phyloP scores from a whole-genome alignment of 73 alveolate species.

The Breviolum minutum region DNA sequence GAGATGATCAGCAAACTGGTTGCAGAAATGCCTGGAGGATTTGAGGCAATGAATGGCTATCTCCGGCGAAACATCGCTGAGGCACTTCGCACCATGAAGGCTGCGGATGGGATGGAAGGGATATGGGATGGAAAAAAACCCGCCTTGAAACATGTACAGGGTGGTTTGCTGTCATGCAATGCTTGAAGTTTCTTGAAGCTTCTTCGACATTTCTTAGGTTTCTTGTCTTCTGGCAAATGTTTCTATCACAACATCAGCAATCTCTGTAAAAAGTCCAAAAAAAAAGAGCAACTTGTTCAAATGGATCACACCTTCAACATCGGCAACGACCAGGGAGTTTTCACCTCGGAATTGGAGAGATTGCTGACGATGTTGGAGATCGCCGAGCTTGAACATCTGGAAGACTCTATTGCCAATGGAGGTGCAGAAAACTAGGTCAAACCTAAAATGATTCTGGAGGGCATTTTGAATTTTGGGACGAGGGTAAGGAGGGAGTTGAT shows the following conservation, averaged over 20 bases:
- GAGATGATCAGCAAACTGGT: slow-evolving; percentile 86
- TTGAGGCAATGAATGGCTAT: slow-evolving; percentile 54
- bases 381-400: slow-evolving; percentile 10
- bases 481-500: too few species aligned
- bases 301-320: too few species aligned
- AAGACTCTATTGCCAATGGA: not conserved
- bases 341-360: slow-evolving; percentile 52
- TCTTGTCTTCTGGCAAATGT: too few species aligned
- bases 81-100: slow-evolving; percentile 89
- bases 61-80: slow-evolving; percentile 63
- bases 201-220: too few species aligned
- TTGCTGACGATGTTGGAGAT: slow-evolving; percentile 20
- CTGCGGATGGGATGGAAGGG: not conserved
- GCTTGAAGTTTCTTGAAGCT: not conserved
- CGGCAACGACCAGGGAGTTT: not conserved
- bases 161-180: not conserved
- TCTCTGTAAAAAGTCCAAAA: too few species aligned
- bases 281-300: not conserved
- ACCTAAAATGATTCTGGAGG: too few species aligned
- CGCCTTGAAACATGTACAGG: too few species aligned
- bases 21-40: slow-evolving; percentile 84
- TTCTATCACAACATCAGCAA: too few species aligned
- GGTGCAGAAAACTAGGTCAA: too few species aligned
- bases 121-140: not conserved
- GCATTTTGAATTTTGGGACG: too few species aligned